Evolutionary conservation across 371 early-diverging fungal genomes (phyloP).

Genomic region (Mucor circinelloides): DNA sequence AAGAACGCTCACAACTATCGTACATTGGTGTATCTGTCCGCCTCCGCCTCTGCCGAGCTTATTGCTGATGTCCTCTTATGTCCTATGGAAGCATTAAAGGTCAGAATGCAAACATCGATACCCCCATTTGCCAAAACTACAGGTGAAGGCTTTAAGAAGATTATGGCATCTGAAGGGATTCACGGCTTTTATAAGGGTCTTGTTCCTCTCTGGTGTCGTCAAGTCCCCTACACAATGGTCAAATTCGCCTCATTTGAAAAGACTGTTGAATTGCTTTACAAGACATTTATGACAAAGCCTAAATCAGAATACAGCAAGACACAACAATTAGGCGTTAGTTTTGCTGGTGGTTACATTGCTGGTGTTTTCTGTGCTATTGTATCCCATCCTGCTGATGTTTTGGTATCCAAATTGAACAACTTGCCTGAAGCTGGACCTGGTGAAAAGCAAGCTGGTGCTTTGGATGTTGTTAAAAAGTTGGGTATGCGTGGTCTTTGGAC

Average conservation of each 20-base stretch:
- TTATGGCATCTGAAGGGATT: conserved; percentile 63
- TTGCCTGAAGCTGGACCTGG: conserved; percentile 60
- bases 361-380: conserved; percentile 92
- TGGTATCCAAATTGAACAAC: conserved; percentile 90
- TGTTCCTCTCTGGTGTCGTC: conserved; percentile 80
- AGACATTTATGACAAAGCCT: conserved; percentile 69
- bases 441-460: conserved; percentile 56
- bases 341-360: conserved; percentile 89
- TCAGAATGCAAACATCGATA: conserved; percentile 76
- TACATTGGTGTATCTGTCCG: conserved; percentile 74
- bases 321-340: conserved; percentile 81
- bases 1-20: conserved; percentile 78
- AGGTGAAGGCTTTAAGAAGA: conserved; percentile 65
- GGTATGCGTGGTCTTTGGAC: conserved; percentile 66
- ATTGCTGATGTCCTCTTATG: conserved; percentile 85
- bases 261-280: conserved; percentile 76
- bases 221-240: conserved; percentile 95
- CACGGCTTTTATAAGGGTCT: conserved; percentile 77
- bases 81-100: conserved; percentile 84
- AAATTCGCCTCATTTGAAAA: conserved; percentile 92
- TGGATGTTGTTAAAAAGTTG: conserved; percentile 60
- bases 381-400: conserved; percentile 95
- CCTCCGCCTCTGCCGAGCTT: conserved; percentile 87
- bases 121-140: conserved; percentile 72
- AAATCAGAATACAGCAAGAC: conserved; percentile 73